Evolutionary conservation across 2,329 filamentous ascomycete genomes (phyloP), one percentile per base, ranked within the genome.

Genomic region (Sordariomycetes sp.): DNA sequence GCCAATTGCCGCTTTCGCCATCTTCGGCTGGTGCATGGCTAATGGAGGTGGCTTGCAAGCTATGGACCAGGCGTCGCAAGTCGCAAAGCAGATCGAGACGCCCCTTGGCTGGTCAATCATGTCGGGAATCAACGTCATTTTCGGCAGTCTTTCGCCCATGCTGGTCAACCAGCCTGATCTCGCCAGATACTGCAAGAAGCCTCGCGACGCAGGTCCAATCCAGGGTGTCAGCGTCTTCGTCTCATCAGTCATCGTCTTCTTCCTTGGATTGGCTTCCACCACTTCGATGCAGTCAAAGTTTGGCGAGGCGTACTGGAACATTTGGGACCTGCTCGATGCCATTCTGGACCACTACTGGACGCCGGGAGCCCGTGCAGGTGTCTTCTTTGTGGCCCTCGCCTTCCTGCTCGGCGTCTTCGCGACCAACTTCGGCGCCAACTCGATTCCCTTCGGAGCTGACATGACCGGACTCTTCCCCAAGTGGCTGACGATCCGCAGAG

Each of bases 41-140:
- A 32, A 45, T 17, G 48, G 49, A 4, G 40, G 38, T 14, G 51
- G 50, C n/a, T 34, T 47, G 21, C 38, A 41, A 8, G 40, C 41
- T n/a, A 43, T 55, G 24, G 40, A 43, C 30, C 41, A 50, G 14
- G 54, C 49, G 4, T 45, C 46, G 2, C 40, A 45, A 4, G 45
- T 46, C n/a, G 46, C 45, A 8, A 39, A 46, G 15, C 41, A 46
- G 10, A 46, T 42, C 4, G 46, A 48, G 5, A 39, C 47, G 1
- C 43, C 51, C 9, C 49, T 59, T 1, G 58, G 55, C 20, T 62
- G 58, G 58, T 45, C 49, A 30, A 47, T 61, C 34, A 52, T 61
- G 40, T 42, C 43, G 12, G 58, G 56, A 26, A 54, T 63, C 38
- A 62, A 60, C 42, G 46, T 51, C 33, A 51, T 59, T 36, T 50